Evolutionary conservation across 2,329 filamentous ascomycete genomes (phyloP).

Genomic region (Lecanicillium sp.): DNA sequence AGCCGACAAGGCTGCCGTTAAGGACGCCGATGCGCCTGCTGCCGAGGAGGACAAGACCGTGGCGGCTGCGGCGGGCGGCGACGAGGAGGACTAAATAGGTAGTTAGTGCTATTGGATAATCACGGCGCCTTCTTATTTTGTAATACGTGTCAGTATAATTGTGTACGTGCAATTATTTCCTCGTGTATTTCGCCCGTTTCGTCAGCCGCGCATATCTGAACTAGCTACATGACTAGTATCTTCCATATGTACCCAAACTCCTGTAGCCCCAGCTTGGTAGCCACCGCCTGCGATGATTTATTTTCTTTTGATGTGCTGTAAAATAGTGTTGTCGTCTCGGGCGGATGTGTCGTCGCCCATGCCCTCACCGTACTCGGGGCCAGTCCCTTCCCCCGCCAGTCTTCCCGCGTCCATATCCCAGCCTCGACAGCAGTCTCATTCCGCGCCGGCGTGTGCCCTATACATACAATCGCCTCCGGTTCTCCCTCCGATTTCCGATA

Average conservation of each 20-base stretch:
- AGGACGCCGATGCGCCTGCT: conserved; percentile 21
- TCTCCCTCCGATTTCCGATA: background rate
- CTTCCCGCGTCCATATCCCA: background rate
- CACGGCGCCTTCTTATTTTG: too few species aligned
- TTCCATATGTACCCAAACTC: conserved; percentile 11
- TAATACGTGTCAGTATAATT: background rate
- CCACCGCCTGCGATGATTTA: conserved; percentile 1
- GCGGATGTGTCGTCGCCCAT: background rate
- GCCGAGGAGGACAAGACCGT: conserved; percentile 23
- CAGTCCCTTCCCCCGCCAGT: background rate
- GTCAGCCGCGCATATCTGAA: too few species aligned
- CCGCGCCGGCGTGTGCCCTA: conserved; percentile 5
- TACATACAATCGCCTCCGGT: background rate
- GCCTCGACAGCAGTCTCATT: conserved; percentile 5
- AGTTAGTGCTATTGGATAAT: too few species aligned
- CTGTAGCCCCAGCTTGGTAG: background rate
- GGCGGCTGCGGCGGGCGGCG: conserved; percentile 25
- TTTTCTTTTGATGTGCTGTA: conserved; percentile 5
- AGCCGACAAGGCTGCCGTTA: conserved; percentile 24
- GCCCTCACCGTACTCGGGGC: background rate
- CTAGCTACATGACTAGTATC: background rate
- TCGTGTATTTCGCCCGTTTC: too few species aligned
- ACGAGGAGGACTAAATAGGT: conserved; percentile 19
- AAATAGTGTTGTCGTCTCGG: conserved; percentile 1
- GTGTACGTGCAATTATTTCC: too few species aligned